These are phyloP conservation scores for Mrakia blollopis DNA, from an alignment of 768 basidiomycete genomes.

Conservation along the genomic window DNA sequence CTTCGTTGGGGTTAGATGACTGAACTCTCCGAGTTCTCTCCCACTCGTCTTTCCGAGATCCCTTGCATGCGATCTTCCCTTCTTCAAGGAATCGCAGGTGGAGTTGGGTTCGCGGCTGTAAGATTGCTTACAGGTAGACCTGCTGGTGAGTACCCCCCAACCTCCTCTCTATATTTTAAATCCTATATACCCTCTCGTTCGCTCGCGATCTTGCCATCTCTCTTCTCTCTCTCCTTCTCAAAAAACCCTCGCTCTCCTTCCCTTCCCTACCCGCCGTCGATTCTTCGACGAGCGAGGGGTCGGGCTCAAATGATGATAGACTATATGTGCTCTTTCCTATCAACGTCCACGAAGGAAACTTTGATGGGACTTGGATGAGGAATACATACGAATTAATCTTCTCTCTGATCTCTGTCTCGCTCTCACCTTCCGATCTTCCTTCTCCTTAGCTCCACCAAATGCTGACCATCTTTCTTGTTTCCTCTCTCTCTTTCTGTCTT, in stretches of 20 bases:
- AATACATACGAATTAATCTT: slow-evolving; percentile 25
- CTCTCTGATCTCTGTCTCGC: slow-evolving; percentile 18
- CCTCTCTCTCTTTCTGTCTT: neutral
- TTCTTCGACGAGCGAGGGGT: too few species aligned
- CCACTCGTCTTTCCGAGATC: slow-evolving; percentile 18
- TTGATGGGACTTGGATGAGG: slow-evolving; percentile 8
- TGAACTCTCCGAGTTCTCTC: slow-evolving; percentile 16
- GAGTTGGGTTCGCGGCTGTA: slow-evolving; percentile 16
- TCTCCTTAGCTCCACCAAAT: neutral
- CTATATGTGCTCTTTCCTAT: slow-evolving; percentile 27
- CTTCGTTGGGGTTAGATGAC: slow-evolving; percentile 10
- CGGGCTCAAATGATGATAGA: neutral
- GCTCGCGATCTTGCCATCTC: neutral
- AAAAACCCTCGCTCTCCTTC: neutral
- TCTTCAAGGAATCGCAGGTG: slow-evolving; percentile 25
- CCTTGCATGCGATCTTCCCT: slow-evolving; percentile 24
- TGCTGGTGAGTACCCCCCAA: neutral
- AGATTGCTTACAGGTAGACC: slow-evolving; percentile 19
- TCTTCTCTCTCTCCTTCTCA: neutral
- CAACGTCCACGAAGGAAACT: neutral
- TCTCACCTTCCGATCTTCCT: neutral
- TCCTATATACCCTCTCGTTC: neutral
- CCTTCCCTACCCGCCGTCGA: neutral
- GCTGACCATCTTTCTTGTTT: neutral
- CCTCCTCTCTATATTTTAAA: neutral